Percentiles rank a stretch among this genome's conserved stretches.
Conservation (phyloP, 2,329 filamentous ascomycete species). For the Exophiala dermatitidis region DNA sequence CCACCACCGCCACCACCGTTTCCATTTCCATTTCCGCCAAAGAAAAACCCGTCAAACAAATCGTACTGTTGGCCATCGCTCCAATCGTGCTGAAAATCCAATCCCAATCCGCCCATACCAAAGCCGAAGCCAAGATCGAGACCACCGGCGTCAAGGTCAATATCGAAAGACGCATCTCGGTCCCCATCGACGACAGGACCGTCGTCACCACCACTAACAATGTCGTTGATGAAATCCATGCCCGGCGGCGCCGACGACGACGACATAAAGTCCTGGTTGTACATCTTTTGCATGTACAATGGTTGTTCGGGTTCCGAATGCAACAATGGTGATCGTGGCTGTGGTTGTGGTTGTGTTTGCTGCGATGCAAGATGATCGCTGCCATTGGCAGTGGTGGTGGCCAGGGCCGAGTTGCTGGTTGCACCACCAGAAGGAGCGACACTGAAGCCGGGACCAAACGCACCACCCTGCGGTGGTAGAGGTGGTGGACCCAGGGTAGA, state of each 20-base stretch:
- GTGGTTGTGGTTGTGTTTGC: neutral
- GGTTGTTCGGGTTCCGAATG: constrained; percentile 13
- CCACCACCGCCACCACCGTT: constrained; percentile 4
- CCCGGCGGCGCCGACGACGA: constrained; percentile 24
- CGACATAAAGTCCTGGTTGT: constrained; percentile 28
- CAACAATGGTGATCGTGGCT: neutral
- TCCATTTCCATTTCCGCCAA: constrained; percentile 28
- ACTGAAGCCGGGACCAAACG: neutral
- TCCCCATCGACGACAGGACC: too few species aligned
- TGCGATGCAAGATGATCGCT: too few species aligned
- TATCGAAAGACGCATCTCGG: neutral
- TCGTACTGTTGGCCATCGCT: constrained; percentile 42
- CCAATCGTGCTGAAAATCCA: constrained; percentile 41
- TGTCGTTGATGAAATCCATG: constrained; percentile 26
- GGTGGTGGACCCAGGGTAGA: too few species aligned
- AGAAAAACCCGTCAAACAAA: constrained; percentile 51
- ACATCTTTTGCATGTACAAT: constrained; percentile 23
- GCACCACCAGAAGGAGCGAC: too few species aligned
- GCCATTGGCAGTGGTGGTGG: too few species aligned
- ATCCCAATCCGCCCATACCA: constrained; percentile 30
- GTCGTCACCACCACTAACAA: constrained; percentile 22
- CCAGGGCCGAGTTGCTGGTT: too few species aligned
- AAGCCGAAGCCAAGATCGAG: constrained; percentile 32
- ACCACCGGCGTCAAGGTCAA: constrained; percentile 31
- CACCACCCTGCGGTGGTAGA: neutral